Percentiles rank a stretch among this genome's conserved stretches.
Evolutionary conservation across 108 stramenopile species (phyloP).

Genomic region (Cyclostephanos tholiformis): DNA sequence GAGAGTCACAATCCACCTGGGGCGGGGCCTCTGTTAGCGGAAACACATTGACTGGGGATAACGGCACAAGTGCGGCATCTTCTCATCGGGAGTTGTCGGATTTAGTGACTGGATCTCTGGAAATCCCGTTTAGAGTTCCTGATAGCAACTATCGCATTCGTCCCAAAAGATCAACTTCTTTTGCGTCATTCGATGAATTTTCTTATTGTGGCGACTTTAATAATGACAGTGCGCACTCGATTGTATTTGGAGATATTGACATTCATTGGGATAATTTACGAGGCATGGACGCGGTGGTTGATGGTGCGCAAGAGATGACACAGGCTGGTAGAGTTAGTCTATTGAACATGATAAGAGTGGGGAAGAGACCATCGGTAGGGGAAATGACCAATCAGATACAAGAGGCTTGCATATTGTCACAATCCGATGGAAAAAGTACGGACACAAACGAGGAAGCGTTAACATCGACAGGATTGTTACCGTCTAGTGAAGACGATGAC

Average conservation of each 20-base stretch:
- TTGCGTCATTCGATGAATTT: not conserved
- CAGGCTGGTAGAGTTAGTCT: not conserved
- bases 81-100: not conserved
- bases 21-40: slow-evolving; percentile 2
- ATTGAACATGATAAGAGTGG: not conserved
- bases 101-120: slow-evolving; percentile 3
- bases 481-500: not conserved
- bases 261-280: not conserved
- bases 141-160: not conserved
- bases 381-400: not conserved
- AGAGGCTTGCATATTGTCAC: not conserved
- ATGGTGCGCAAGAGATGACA: not conserved
- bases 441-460: not conserved
- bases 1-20: not conserved
- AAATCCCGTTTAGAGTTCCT: slow-evolving; percentile 25
- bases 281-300: too few relatives aligned
- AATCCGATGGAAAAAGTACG: slow-evolving; percentile 6
- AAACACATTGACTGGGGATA: not conserved
- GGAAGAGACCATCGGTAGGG: not conserved
- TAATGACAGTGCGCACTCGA: not conserved
- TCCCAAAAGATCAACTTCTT: not conserved
- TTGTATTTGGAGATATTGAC: not conserved
- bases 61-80: not conserved
- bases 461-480: not conserved
- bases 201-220: slow-evolving; percentile 9